Percentiles rank a stretch among this genome's conserved stretches.
These are phyloP conservation scores for Aspergillus coremiiformis DNA, from an alignment of 495 filamentous ascomycete genomes.

Conservation along the genomic window DNA sequence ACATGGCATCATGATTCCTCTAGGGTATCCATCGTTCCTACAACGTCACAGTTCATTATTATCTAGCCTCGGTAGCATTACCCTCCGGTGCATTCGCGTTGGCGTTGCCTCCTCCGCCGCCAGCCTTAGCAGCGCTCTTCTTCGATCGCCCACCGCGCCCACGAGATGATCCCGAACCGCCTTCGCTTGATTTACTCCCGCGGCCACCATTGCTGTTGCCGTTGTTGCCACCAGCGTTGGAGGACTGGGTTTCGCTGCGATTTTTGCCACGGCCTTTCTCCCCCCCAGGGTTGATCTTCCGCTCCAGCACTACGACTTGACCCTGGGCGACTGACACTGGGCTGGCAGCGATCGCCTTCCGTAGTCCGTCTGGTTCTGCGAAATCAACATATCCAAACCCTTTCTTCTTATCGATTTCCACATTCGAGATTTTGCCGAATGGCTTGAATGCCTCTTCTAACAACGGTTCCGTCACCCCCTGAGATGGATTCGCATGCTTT, in stretches of 20 bases:
- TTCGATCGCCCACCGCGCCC: conserved; percentile 31
- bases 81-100: conserved; percentile 12
- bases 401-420: conserved; percentile 89
- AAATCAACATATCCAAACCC: conserved; percentile 91
- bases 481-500: conserved; percentile 86
- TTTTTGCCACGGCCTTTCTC: conserved; percentile 37
- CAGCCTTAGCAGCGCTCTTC: conserved; percentile 22
- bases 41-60: background rate
- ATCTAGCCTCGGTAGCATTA: conserved; percentile 15
- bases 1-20: background rate
- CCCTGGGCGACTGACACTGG: conserved; percentile 75
- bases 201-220: background rate
- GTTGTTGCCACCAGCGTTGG: conserved; percentile 1
- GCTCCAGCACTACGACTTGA: conserved; percentile 76
- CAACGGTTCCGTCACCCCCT: conserved; percentile 76
- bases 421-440: conserved; percentile 64
- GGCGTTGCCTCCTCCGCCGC: conserved; percentile 1
- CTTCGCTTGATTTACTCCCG: conserved; percentile 23
- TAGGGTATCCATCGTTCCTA: background rate
- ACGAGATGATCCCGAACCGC: conserved; percentile 36
- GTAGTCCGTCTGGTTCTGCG: conserved; percentile 57
- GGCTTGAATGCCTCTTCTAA: conserved; percentile 62
- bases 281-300: conserved; percentile 48
- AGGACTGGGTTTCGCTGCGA: conserved; percentile 27
- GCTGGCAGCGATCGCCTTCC: conserved; percentile 72